A percentile compares a stretch with the other conserved stretches of the same genome.
phyloP scores from a whole-genome alignment of 1,139 yeast genomes.

The Nakaseomyces bracarensis region DNA sequence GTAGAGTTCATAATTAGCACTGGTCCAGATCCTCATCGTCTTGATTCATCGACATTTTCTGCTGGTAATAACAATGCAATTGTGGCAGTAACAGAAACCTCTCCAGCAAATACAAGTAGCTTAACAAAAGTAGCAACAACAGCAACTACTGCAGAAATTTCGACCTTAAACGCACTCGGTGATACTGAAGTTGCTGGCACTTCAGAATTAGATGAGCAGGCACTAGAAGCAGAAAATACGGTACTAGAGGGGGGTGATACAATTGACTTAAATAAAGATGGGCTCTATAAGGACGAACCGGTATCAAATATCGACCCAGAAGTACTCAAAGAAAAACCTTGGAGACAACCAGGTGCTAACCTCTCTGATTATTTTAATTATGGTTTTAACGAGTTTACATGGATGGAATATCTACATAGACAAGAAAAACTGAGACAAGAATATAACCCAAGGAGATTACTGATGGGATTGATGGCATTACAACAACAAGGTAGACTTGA shows the following conservation, averaged over 20 bases:
- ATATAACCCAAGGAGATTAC: constrained; percentile 50
- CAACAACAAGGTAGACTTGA: constrained; percentile 33
- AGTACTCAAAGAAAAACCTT: constrained; percentile 83
- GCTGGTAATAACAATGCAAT: constrained; percentile 13
- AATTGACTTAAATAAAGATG: constrained; percentile 64
- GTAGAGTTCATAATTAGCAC: constrained; percentile 57
- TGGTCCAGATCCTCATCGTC: constrained; percentile 31
- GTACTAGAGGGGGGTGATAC: constrained; percentile 27
- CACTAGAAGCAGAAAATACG: constrained; percentile 27
- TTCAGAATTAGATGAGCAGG: constrained; percentile 23
- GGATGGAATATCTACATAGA: constrained; percentile 88
- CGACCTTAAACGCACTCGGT: constrained; percentile 2
- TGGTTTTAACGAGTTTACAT: constrained; percentile 92
- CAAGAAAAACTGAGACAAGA: constrained; percentile 78
- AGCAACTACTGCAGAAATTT: constrained; percentile 4
- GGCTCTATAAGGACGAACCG: constrained; percentile 74
- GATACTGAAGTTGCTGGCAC: constrained; percentile 7
- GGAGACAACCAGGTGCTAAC: constrained; percentile 98
- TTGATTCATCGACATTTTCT: constrained; percentile 24
- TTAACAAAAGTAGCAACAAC: constrained; percentile 9
- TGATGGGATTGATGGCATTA: constrained; percentile 37
- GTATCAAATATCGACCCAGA: constrained; percentile 78
- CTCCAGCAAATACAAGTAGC: constrained; percentile 25
- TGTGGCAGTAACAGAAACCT: constrained; percentile 28
- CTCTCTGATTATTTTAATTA: constrained; percentile 88